A percentile compares a stretch with the other conserved stretches of the same genome.
Evolutionary conservation across 2,329 filamentous ascomycete genomes (phyloP).

Genomic region (Talaromyces sp.): DNA sequence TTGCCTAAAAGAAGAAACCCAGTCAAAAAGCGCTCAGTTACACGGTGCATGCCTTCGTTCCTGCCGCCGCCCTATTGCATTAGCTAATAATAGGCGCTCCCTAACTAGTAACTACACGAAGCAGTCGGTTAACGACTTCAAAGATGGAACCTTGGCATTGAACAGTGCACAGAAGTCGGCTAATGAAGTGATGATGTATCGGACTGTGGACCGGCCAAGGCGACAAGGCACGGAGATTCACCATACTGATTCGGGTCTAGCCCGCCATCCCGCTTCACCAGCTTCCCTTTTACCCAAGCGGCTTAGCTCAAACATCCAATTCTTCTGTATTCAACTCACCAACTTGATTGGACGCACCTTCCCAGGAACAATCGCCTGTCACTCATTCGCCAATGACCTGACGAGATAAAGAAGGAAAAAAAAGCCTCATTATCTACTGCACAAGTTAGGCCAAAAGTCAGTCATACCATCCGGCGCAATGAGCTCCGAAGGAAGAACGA

Average conservation of each 20-base stretch:
- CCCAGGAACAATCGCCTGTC: slow-evolving; percentile 6
- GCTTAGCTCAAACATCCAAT: not conserved
- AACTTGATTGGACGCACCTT: slow-evolving; percentile 4
- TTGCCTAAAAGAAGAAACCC: not conserved
- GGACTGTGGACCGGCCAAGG: not conserved
- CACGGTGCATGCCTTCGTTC: no score
- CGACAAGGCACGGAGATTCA: not conserved
- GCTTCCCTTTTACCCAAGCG: not conserved
- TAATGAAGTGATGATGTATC: not conserved
- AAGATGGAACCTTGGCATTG: not conserved
- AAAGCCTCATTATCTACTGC: not conserved
- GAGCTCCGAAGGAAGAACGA: slow-evolving; percentile 22
- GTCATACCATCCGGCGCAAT: slow-evolving; percentile 11
- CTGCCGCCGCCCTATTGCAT: not conserved
- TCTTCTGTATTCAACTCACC: not conserved
- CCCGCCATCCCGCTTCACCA: not conserved
- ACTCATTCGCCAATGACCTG: slow-evolving; percentile 3
- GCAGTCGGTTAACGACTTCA: not conserved
- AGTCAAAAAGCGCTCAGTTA: not conserved
- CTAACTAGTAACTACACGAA: not conserved
- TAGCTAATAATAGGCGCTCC: not conserved
- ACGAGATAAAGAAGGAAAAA: not conserved
- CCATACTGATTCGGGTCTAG: slow-evolving; percentile 2
- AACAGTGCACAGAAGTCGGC: not conserved
- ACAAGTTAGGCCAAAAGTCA: not conserved